phyloP scores from a whole-genome alignment of 2,329 filamentous ascomycete species.

The Verticillium nonalfalfae region DNA sequence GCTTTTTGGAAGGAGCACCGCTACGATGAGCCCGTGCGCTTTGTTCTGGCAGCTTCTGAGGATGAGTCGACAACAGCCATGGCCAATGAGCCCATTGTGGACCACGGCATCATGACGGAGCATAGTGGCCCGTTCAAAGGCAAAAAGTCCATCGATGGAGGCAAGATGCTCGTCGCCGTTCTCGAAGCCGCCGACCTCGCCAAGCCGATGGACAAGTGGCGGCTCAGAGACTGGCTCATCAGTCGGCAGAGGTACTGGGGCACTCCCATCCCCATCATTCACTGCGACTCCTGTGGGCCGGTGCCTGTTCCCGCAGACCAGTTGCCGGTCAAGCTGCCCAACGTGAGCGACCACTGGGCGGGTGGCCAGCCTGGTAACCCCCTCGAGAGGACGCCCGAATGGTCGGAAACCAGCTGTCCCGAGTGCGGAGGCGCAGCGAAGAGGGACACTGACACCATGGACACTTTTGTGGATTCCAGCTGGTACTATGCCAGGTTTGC shows the following conservation, averaged over 20 bases:
- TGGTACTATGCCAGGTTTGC: slow-evolving; percentile 86
- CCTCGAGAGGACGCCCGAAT: slow-evolving; percentile 63
- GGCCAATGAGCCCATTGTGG: slow-evolving; percentile 50
- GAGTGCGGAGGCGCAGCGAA: slow-evolving; percentile 64
- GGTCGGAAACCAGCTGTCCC: slow-evolving; percentile 71
- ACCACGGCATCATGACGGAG: slow-evolving; percentile 61
- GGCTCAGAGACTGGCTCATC: slow-evolving; percentile 82
- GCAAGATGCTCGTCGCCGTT: slow-evolving; percentile 50
- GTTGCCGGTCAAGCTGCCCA: slow-evolving; percentile 70
- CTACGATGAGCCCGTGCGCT: slow-evolving; percentile 50
- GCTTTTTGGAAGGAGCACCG: slow-evolving; percentile 73
- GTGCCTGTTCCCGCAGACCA: slow-evolving; percentile 73
- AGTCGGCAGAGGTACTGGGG: slow-evolving; percentile 94
- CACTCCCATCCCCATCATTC: slow-evolving; percentile 80
- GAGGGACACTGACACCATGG: slow-evolving; percentile 91
- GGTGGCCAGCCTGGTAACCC: slow-evolving; percentile 70
- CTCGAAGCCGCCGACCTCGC: slow-evolving; percentile 53
- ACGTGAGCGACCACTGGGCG: slow-evolving; percentile 62
- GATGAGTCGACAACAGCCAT: slow-evolving; percentile 38
- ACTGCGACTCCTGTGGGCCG: slow-evolving; percentile 69
- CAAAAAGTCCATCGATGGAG: slow-evolving; percentile 56
- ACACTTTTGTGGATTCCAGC: slow-evolving; percentile 91
- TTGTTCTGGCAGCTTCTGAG: slow-evolving; percentile 52
- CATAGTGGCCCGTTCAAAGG: slow-evolving; percentile 60
- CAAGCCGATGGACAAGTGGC: slow-evolving; percentile 64